These are phyloP conservation scores for Stipa capillata DNA, from an alignment of 176 grass and related monocot genomes.

Conservation along the genomic window DNA sequence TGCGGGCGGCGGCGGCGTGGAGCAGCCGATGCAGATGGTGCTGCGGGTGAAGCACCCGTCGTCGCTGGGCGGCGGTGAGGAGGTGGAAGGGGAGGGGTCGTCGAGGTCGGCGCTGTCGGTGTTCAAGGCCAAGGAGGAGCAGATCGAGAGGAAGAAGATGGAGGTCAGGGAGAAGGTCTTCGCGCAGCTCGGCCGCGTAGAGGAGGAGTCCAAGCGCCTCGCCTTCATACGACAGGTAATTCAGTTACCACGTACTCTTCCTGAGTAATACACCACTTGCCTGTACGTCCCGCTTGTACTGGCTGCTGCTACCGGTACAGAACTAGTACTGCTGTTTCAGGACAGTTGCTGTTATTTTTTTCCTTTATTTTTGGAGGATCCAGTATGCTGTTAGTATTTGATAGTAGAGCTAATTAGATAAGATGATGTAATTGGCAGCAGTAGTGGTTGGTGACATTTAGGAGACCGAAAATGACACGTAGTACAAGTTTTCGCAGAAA, in stretches of 20 bases:
- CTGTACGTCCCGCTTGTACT: not conserved
- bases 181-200: constrained; percentile 77
- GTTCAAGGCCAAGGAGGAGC: constrained; percentile 92
- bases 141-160: constrained; percentile 85
- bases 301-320: not conserved
- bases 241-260: not conserved
- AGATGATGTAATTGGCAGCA: not conserved
- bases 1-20: constrained; percentile 31
- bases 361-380: no score
- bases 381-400: not conserved
- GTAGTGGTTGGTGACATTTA: no score
- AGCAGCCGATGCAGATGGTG: constrained; percentile 73
- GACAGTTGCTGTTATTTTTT: no score
- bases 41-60: constrained; percentile 62
- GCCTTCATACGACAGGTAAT: constrained; percentile 61
- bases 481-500: not conserved
- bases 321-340: not conserved
- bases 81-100: constrained; percentile 44
- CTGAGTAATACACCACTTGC: no score
- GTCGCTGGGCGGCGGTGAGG: constrained; percentile 6
- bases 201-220: constrained; percentile 87
- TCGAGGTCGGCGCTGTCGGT: constrained; percentile 67
- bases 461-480: not conserved
- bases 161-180: constrained; percentile 88
- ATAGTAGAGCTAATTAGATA: not conserved